Evolutionary conservation across 106 monocot species (phyloP), one percentile per base, ranked within the genome.

Genomic region (Acanthochlamys bracteata): DNA sequence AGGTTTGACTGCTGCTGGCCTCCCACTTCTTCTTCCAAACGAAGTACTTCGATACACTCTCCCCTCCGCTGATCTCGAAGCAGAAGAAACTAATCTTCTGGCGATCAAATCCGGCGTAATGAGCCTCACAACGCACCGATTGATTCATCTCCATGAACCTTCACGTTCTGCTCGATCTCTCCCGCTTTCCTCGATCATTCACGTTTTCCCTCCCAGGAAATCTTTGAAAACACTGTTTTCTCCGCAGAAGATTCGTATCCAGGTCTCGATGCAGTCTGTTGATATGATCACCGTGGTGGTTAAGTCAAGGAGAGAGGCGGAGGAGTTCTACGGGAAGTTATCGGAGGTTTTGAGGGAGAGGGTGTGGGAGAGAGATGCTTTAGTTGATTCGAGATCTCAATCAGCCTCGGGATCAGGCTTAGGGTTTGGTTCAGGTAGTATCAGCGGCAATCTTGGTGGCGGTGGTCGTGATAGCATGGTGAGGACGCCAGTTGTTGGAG

Each of bases 91-190:
- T 15, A 13, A 17, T 59, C 73, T 82, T 62, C 42, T 78, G 10
- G 27, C 78, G 20, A 78, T 98, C 76, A 75, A 58, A 2, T 74
- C 80, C 52, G 67, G 80, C 12, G 71, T 78, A 51, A 85, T 98
- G 70, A 71, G 64, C 54, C 88, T 98, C 80, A 98, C 96, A 66
- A 83, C 91, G 25, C 91, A 88, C 65, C 96, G 96, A 49, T 71
- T 98, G 52, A 62, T 98, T n/a, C 83, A 78, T 79, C 71, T 98
- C 70, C 42, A 83, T 64, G 74, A 75, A 10, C 1, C 74, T 25
- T 66, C 93, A 61, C 23, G 66, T 16, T 71, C 74, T 24, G 86
- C 76, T 17, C 76, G 26, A 24, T 73, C 71, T 23, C 46, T 91
- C 72, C 85, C 87, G 42, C 83, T 88, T 60, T 42, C 73, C 17